Conservation (phyloP, 345 rosid species). For the Eucalyptus curtisii region DNA sequence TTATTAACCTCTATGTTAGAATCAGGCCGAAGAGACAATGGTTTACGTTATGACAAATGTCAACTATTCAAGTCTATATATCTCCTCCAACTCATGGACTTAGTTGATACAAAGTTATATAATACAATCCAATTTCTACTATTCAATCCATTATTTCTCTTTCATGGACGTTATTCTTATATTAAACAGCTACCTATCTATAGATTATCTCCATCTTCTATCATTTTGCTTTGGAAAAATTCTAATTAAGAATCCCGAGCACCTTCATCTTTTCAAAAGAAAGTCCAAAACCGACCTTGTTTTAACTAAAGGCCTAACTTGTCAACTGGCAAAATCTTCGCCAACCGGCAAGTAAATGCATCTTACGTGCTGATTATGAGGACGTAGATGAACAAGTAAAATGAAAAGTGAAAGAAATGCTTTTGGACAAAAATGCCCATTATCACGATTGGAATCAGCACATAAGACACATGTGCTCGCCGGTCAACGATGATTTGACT, state of each 20-base stretch:
- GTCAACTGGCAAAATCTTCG: rapidly evolving
- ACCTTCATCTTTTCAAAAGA: not conserved
- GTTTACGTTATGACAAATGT: too few species aligned
- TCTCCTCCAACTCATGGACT: not conserved
- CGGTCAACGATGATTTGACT: not conserved
- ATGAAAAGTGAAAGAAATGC: not conserved
- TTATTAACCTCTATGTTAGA: too few species aligned
- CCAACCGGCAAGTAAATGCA: too few species aligned
- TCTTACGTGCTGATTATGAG: rapidly evolving
- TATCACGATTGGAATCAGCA: not conserved
- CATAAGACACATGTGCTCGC: not conserved
- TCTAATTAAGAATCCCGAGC: too few species aligned
- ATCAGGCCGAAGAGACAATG: too few species aligned
- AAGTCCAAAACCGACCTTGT: rapidly evolving
- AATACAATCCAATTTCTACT: too few species aligned
- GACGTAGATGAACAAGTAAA: too few species aligned
- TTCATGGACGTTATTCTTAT: too few species aligned
- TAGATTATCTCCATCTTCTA: too few species aligned
- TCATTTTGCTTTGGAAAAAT: not conserved
- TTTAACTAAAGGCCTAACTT: too few species aligned
- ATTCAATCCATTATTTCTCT: not conserved
- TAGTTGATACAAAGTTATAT: not conserved
- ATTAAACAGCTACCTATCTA: too few species aligned
- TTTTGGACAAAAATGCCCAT: not conserved
- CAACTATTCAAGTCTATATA: not conserved